Evolutionary conservation across 192 early-diverging fungal species (phyloP), one percentile per base, ranked within the genome.

Genomic region (Coemansia sp.): DNA sequence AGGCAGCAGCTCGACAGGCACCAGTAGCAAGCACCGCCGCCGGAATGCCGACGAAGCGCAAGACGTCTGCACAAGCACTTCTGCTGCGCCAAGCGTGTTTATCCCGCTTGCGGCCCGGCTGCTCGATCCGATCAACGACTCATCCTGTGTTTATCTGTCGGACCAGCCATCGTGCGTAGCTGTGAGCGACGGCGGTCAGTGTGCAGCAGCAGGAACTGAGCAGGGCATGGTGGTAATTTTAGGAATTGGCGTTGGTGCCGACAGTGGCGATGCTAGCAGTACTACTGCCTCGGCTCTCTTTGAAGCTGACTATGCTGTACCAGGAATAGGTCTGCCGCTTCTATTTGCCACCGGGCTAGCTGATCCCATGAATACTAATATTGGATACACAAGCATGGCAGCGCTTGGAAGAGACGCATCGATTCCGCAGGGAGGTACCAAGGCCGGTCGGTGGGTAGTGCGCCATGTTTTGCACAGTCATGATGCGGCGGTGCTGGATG

Each of bases 51-150:
- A 52, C 4, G 23, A n/a, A 21, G 15, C 48, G 5, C 36, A 28
- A 4, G 52, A 34, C 11, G 21, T 18, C 40, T 42, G 40, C 15
- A n/a, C 40, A 42, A 42, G 40, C 40, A 42, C 40, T 42, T 37
- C 71, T 5, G 66, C 63, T 3, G 49, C 63, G 15, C 67, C 73
- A 23, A 66, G 67, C 40, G 57, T 51, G 24, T 70, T 63, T 46
- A 70, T 75, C 21, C 69, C 74, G 54, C 58, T 76, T 17, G 74
- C 74, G 18, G 68, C 74, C 5, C 68, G 68, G 14, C 52, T 76
- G 6, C 57, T 76, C 7, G 74, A 76, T 3, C 37, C 69, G 2
- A 53, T 60, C 14, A 62, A 66, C n/a, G 64, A 68, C 10, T 55
- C 65, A 5, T 56, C 68, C 8, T 56, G 28, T 34, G 24, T 64